These are phyloP conservation scores for Cladorrhinum sp. DNA, from an alignment of 2,329 filamentous ascomycete species.

Conservation along the genomic window DNA sequence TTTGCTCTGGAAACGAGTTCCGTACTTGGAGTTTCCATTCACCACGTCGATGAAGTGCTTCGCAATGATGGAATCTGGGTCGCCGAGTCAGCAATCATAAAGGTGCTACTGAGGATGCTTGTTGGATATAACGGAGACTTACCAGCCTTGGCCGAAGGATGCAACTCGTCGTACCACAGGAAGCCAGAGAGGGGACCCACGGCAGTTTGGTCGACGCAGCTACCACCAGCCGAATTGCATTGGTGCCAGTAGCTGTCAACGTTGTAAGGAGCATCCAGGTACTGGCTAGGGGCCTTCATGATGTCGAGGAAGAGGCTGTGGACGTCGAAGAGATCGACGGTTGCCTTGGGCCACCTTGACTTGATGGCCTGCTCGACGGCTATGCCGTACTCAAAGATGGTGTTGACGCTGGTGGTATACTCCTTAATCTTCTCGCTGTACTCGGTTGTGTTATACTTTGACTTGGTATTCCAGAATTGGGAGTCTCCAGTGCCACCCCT, in stretches of 20 bases:
- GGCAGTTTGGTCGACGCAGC: constrained; percentile 39
- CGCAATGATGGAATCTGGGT: constrained; percentile 38
- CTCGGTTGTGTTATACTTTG: constrained; percentile 45
- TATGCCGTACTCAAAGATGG: constrained; percentile 48
- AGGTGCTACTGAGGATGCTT: constrained; percentile 6
- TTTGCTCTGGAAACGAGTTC: constrained; percentile 23
- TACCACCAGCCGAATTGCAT: constrained; percentile 41
- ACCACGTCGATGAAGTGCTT: constrained; percentile 42
- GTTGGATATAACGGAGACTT: constrained; percentile 32
- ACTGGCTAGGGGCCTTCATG: constrained; percentile 55
- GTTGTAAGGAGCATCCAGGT: constrained; percentile 63
- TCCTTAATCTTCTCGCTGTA: constrained; percentile 47
- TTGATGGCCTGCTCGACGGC: constrained; percentile 44
- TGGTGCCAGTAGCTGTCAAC: constrained; percentile 56
- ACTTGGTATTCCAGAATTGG: constrained; percentile 47
- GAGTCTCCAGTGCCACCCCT: constrained; percentile 41
- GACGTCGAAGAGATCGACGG: constrained; percentile 65
- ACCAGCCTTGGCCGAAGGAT: constrained; percentile 65
- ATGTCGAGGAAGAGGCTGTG: constrained; percentile 65
- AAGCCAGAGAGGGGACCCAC: constrained; percentile 53
- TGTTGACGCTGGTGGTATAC: constrained; percentile 50
- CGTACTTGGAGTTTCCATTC: constrained; percentile 41
- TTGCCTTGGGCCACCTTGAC: constrained; percentile 54
- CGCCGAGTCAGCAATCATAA: background rate
- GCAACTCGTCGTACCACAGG: constrained; percentile 70